Evolutionary conservation across 805 yeast genomes (phyloP).

Genomic region (Candida tallmaniae): DNA sequence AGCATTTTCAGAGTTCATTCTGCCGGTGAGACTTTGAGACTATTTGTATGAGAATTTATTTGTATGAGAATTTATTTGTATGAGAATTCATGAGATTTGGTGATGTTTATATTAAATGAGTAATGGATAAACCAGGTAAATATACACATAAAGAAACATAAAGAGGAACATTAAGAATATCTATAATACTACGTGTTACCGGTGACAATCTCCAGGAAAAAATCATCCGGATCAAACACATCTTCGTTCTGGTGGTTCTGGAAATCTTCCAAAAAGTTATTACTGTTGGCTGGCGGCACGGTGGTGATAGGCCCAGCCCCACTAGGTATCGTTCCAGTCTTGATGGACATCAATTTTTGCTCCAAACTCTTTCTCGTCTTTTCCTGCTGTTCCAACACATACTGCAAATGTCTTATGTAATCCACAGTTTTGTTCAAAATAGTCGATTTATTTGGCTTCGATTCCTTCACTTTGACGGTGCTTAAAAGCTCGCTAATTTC

Average conservation of each 20-base stretch:
- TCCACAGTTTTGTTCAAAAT: constrained; percentile 76
- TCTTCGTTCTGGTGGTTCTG: constrained; percentile 12
- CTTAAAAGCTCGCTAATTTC: constrained; percentile 34
- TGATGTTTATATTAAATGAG: no score
- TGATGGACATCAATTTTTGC: constrained; percentile 15
- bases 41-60: no score
- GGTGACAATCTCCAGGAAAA: constrained; percentile 21
- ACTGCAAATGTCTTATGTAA: constrained; percentile 62
- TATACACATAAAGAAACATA: not conserved
- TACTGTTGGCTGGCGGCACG: not conserved
- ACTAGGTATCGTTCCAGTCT: constrained; percentile 3
- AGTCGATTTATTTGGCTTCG: constrained; percentile 78
- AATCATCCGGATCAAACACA: constrained; percentile 22
- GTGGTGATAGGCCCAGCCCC: not conserved
- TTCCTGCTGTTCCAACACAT: constrained; percentile 56
- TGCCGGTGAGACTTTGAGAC: no score
- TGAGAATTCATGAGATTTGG: no score
- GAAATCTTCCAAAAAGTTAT: constrained; percentile 12
- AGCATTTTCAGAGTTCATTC: constrained; percentile 5
- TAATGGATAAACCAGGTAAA: not conserved
- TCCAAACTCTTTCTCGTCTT: constrained; percentile 39
- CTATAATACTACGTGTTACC: constrained; percentile 7
- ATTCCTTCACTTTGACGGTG: constrained; percentile 50
- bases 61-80: no score
- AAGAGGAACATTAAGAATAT: not conserved